These are phyloP conservation scores for Ploettnerulaceae sp. DNA, from an alignment of 2,329 filamentous ascomycete genomes.

Conservation along the genomic window DNA sequence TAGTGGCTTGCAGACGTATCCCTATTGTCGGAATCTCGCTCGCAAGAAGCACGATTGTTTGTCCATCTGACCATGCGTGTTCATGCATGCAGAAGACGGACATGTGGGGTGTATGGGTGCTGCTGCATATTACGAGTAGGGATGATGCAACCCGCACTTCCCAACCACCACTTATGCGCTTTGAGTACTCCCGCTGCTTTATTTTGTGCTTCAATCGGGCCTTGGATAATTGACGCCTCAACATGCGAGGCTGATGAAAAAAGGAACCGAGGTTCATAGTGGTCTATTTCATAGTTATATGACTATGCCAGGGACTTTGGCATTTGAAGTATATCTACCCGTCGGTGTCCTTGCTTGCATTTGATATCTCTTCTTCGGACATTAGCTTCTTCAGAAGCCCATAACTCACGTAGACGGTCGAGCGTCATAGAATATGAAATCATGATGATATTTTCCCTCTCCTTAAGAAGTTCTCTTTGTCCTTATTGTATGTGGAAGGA, in stretches of 20 bases:
- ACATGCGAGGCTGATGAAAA: background rate
- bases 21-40: constrained; percentile 8
- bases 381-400: no score
- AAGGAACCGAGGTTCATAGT: background rate
- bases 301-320: no score
- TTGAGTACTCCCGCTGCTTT: constrained; percentile 7
- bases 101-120: constrained; percentile 5
- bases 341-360: no score
- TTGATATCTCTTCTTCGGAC: no score
- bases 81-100: background rate
- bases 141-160: background rate
- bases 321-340: no score
- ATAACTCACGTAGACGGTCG: no score
- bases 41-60: constrained; percentile 4
- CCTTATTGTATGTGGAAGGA: no score
- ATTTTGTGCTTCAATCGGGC: background rate
- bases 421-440: no score
- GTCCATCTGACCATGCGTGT: constrained; percentile 10
- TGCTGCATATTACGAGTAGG: background rate
- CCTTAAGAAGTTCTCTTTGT: no score
- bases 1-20: background rate
- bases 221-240: background rate
- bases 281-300: no score
- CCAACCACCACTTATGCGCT: constrained; percentile 1
- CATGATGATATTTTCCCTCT: no score